These are phyloP conservation scores for Stemphylium beticola DNA, from an alignment of 2,329 filamentous ascomycete genomes.

Conservation along the genomic window DNA sequence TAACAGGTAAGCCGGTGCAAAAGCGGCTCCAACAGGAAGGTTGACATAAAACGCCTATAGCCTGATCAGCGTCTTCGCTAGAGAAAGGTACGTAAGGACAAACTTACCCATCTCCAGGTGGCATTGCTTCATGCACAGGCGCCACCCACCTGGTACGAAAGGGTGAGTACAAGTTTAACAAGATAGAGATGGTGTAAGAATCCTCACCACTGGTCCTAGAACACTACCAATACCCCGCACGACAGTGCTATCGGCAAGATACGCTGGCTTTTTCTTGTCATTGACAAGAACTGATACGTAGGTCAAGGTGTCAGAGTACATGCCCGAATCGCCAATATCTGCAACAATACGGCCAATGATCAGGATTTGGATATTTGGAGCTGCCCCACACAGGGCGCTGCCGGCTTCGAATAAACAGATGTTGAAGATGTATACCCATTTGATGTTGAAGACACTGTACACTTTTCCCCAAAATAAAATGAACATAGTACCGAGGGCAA, in stretches of 20 bases:
- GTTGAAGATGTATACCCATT: slow-evolving; percentile 43
- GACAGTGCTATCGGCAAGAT: slow-evolving; percentile 35
- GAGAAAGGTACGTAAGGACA: not conserved
- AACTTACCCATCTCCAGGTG: slow-evolving; percentile 39
- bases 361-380: slow-evolving; percentile 37
- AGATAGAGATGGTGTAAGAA: not conserved
- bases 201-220: slow-evolving; percentile 33
- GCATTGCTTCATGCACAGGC: slow-evolving; percentile 29
- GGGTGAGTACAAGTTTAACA: not conserved
- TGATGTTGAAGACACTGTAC: slow-evolving; percentile 54
- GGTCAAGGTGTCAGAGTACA: slow-evolving; percentile 44
- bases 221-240: slow-evolving; percentile 54
- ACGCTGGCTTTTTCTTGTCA: slow-evolving; percentile 40
- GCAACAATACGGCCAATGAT: slow-evolving; percentile 54
- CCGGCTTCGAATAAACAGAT: slow-evolving; percentile 36
- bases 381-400: slow-evolving; percentile 42
- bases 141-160: slow-evolving; percentile 30
- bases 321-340: slow-evolving; percentile 55
- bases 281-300: slow-evolving; percentile 10
- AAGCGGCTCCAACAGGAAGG: not conserved
- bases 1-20: not conserved
- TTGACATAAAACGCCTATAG: slow-evolving; percentile 2
- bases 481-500: slow-evolving; percentile 31
- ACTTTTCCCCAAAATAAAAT: slow-evolving; percentile 38
- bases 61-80: not conserved